Evolutionary conservation across 2,329 filamentous ascomycete genomes (phyloP), one percentile per base, ranked within the genome.

Genomic region (Stachybotrys chartarum): DNA sequence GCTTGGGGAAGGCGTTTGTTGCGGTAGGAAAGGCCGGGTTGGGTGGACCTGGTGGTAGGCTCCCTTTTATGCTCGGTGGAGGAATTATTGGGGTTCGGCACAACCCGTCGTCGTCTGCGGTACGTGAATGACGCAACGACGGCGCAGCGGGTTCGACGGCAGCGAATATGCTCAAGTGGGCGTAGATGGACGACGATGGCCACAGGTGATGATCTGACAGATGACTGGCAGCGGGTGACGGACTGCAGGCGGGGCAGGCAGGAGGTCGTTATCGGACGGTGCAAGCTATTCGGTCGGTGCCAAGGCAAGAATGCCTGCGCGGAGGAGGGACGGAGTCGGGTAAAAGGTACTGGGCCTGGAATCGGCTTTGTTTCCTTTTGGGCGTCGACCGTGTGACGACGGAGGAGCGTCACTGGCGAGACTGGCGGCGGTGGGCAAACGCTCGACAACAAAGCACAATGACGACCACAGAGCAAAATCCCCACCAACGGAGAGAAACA

Each of bases 11-110:
- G 59, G 60, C 57, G 50, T 54, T 59, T 50, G 30, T 58, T 62
- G 64, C 59, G 64, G 60, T 62, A 55, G 61, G 60, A 59, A 54
- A 56, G 61, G 61, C 61, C 64, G 54, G 61, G 61, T 65, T 67
- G 45, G 45, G 45, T 47, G 18, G 16, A n/a, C 60, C 65, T 59
- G 48, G 39, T 50, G 54, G 53, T 32, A 49, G 39, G 48, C 30
- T 53, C 48, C 54, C 30, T 53, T 56, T 58, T 52, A 42, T 10
- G 31, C 46, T 51, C n/a, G n/a, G 14, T 14, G 35, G 35, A 14
- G 35, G 10, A 10, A 14, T 47, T 17, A 17, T 47, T 47, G 45
- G 45, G 24, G 14, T 14, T 42, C 35, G 35, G 35, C 35, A 42
- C 18, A n/a, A 10, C 45, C 7, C 11, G n/a, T n/a, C 45, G 7